Conservation (phyloP, 306 rosid species). For the Geum urbanum region DNA sequence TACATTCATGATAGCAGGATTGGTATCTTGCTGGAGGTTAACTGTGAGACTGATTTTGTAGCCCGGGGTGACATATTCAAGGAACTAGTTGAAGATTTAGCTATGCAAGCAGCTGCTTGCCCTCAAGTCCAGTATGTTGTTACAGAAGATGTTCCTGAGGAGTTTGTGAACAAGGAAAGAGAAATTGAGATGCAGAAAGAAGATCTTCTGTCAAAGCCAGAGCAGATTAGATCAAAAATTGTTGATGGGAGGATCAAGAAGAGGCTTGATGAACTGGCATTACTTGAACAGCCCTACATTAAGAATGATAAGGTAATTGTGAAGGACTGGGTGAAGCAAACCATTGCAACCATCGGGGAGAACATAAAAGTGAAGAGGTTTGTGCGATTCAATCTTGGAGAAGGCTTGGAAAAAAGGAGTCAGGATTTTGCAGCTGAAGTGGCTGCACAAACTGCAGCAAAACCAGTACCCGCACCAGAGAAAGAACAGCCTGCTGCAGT, state of each 20-base stretch:
- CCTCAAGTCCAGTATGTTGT: slow-evolving; percentile 77
- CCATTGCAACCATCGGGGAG: slow-evolving; percentile 91
- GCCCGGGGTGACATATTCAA: slow-evolving; percentile 89
- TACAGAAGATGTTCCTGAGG: slow-evolving; percentile 81
- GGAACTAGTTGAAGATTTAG: slow-evolving; percentile 92
- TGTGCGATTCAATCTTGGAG: slow-evolving; percentile 91
- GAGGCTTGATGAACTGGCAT: slow-evolving; percentile 85
- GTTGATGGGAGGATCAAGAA: slow-evolving; percentile 92
- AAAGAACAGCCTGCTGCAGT: slow-evolving; percentile 50
- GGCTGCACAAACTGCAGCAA: slow-evolving; percentile 93
- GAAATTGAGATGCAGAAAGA: slow-evolving; percentile 97
- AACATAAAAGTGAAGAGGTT: slow-evolving; percentile 92
- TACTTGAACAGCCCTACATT: slow-evolving; percentile 94
- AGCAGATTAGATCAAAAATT: slow-evolving; percentile 83
- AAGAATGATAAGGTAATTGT: slow-evolving; percentile 81
- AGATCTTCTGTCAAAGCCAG: slow-evolving; percentile 87
- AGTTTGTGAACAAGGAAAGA: slow-evolving; percentile 70
- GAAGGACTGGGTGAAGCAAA: slow-evolving; percentile 90
- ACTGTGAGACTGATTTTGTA: slow-evolving; percentile 98
- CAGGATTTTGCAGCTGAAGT: slow-evolving; percentile 99
- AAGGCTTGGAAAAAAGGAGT: slow-evolving; percentile 94
- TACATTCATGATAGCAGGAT: slow-evolving; percentile 92
- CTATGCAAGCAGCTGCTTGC: slow-evolving; percentile 99
- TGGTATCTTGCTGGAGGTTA: slow-evolving; percentile 81
- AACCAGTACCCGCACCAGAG: slow-evolving; percentile 37